phyloP scores from a whole-genome alignment of 345 rosid genomes.

The Cardamine occulta region DNA sequence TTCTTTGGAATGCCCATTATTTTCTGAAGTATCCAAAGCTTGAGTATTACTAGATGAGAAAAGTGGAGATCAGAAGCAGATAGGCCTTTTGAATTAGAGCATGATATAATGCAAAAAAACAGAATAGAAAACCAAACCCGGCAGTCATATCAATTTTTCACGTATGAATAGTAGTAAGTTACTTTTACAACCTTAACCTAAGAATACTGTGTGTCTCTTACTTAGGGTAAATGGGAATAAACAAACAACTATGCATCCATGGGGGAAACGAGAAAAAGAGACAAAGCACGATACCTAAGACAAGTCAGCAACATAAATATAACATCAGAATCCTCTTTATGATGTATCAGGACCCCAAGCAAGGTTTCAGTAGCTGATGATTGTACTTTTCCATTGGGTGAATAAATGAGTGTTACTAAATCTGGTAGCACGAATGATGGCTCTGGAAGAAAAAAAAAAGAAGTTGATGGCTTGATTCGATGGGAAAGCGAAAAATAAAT shows the following conservation, averaged over 20 bases:
- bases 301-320: conserved; percentile 73
- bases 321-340: conserved; percentile 63
- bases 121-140: conserved; percentile 6
- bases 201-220: neutral
- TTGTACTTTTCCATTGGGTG: conserved; percentile 52
- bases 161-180: conserved; percentile 8
- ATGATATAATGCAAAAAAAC: neutral
- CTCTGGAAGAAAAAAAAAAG: conserved; percentile 51
- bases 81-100: neutral
- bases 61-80: conserved; percentile 31
- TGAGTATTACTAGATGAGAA: conserved; percentile 55
- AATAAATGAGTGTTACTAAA: conserved; percentile 58
- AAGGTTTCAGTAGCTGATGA: conserved; percentile 59
- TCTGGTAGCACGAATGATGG: conserved; percentile 71
- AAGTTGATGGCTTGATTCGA: conserved; percentile 17
- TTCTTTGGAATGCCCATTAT: conserved; percentile 39
- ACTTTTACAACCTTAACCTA: neutral
- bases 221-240: conserved; percentile 14
- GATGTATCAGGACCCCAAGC: conserved; percentile 61
- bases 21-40: conserved; percentile 50
- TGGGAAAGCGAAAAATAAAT: conserved; percentile 5
- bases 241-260: conserved; percentile 20
- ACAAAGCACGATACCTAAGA: conserved; percentile 62
- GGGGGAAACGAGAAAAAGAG: conserved; percentile 9
- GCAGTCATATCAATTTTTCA: conserved; percentile 3